A percentile compares a stretch with the other conserved stretches of the same genome.
These are phyloP conservation scores for Xenosphaeropsis pyriputrescens DNA, from an alignment of 2,329 filamentous ascomycete genomes.

Conservation along the genomic window DNA sequence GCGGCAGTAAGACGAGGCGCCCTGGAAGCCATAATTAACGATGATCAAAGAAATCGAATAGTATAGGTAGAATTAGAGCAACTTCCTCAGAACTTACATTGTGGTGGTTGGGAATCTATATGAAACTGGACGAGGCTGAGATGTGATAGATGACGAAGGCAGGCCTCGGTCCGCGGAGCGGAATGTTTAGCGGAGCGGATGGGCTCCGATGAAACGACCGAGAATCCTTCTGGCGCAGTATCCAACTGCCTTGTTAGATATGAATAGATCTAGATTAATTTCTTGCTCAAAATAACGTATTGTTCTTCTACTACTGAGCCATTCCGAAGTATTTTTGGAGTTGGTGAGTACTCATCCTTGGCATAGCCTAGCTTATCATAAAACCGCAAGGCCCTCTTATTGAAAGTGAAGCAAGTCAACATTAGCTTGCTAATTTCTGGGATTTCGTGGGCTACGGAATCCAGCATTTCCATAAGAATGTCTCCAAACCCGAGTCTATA, in stretches of 20 bases:
- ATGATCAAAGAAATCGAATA: no score
- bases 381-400: constrained; percentile 39
- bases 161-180: no score
- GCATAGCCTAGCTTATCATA: constrained; percentile 46
- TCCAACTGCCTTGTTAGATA: no score
- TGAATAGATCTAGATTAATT: constrained; percentile 8
- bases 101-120: no score
- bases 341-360: constrained; percentile 39
- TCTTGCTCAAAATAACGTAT: constrained; percentile 45
- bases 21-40: background rate
- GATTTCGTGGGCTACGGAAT: constrained; percentile 35
- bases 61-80: no score
- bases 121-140: no score
- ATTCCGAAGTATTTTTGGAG: constrained; percentile 33
- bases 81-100: no score
- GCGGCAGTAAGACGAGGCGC: constrained; percentile 25
- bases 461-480: constrained; percentile 41
- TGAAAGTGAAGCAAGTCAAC: constrained; percentile 58
- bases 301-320: constrained; percentile 38
- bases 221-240: no score
- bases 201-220: no score
- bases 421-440: constrained; percentile 49
- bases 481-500: constrained; percentile 46
- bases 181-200: no score
- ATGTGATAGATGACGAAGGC: no score